phyloP scores from a whole-genome alignment of 345 rosid genomes.

The Geranium rotundifolium region DNA sequence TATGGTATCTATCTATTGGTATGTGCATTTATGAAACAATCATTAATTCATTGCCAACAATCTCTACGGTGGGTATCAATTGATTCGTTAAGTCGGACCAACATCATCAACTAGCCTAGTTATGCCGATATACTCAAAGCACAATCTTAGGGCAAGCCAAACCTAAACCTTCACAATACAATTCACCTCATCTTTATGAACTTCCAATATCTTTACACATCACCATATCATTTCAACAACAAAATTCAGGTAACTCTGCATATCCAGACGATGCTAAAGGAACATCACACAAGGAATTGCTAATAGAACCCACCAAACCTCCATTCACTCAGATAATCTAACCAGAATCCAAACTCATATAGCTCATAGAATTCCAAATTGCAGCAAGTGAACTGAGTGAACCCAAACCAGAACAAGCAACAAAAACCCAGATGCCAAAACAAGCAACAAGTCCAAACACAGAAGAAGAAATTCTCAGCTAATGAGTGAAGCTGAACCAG shows the following conservation, averaged over 20 bases:
- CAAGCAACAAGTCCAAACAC: background rate
- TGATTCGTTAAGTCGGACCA: too few relatives aligned
- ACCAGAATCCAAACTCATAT: background rate
- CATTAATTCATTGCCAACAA: too few relatives aligned
- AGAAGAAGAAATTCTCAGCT: background rate
- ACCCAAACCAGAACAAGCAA: background rate
- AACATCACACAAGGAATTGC: background rate
- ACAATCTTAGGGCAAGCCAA: slow-evolving; percentile 7
- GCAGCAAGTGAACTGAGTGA: background rate
- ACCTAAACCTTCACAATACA: background rate
- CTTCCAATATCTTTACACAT: too few relatives aligned
- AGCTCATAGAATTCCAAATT: background rate
- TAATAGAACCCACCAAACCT: background rate
- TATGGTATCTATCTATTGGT: too few relatives aligned
- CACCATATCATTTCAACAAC: too few relatives aligned
- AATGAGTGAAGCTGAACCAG: background rate
- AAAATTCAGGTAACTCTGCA: too few relatives aligned
- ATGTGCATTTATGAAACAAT: too few relatives aligned
- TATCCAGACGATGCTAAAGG: too few relatives aligned
- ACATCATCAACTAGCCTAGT: too few relatives aligned
- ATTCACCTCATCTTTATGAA: background rate
- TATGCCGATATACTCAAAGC: too few relatives aligned
- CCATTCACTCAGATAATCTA: background rate
- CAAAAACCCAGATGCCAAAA: slow-evolving; percentile 3
- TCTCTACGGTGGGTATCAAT: too few relatives aligned